Evolutionary conservation across 371 early-diverging fungal genomes (phyloP).

Genomic region (Batkoa obscura): DNA sequence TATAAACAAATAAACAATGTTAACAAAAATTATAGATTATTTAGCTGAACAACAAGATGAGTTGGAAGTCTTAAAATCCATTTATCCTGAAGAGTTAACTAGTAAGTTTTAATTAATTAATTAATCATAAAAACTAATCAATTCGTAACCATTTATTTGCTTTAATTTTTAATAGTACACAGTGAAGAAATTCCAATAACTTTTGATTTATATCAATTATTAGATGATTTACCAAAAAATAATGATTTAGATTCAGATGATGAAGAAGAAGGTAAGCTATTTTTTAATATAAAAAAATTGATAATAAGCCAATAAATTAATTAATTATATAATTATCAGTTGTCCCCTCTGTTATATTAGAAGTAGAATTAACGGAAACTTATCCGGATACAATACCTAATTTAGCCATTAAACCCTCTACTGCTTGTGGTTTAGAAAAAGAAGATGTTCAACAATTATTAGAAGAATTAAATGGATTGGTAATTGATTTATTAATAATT

Average conservation of each 20-base stretch:
- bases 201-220: constrained; percentile 7
- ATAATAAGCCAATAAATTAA: not conserved
- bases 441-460: constrained; percentile 24
- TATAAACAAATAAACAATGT: not conserved
- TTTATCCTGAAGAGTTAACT: constrained; percentile 77
- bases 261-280: too few species aligned
- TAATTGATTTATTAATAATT: constrained; percentile 11
- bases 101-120: constrained; percentile 20
- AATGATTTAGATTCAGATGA: constrained; percentile 1
- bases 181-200: constrained; percentile 8
- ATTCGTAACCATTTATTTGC: constrained; percentile 21
- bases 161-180: not conserved
- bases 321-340: not conserved
- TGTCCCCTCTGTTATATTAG: constrained; percentile 13
- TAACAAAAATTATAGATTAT: constrained; percentile 24
- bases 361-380: constrained; percentile 36
- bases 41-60: constrained; percentile 66
- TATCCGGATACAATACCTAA: constrained; percentile 73
- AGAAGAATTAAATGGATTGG: constrained; percentile 20
- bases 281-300: not conserved
- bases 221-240: constrained; percentile 5
- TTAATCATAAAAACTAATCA: constrained; percentile 18
- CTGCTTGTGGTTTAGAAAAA: constrained; percentile 12
- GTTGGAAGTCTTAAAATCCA: constrained; percentile 76
- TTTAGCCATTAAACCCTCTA: constrained; percentile 27